Conservation (phyloP, 495 filamentous ascomycete genomes). For the Penicillium silybi region DNA sequence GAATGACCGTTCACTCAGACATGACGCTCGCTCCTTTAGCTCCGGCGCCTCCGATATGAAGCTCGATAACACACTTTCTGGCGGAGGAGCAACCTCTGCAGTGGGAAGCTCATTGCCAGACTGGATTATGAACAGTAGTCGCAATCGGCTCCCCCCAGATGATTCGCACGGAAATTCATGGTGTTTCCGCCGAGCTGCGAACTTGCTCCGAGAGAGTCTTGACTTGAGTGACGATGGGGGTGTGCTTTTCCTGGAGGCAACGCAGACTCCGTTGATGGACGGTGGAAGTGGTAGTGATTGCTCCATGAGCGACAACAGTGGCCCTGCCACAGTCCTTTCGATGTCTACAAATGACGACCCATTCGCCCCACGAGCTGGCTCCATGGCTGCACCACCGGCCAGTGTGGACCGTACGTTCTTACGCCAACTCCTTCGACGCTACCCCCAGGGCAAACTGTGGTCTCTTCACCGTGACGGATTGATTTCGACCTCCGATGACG, state of each 20-base stretch:
- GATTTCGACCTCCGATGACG: slow-evolving; percentile 41
- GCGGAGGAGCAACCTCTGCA: slow-evolving; percentile 13
- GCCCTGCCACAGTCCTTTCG: slow-evolving; percentile 34
- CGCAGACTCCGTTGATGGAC: slow-evolving; percentile 26
- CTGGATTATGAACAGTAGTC: slow-evolving; percentile 33
- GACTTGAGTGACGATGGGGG: slow-evolving; percentile 49
- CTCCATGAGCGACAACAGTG: slow-evolving; percentile 20
- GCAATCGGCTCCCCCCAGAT: slow-evolving; percentile 32
- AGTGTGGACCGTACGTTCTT: slow-evolving; percentile 43
- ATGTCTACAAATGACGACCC: slow-evolving; percentile 39
- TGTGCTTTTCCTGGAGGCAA: slow-evolving; percentile 51
- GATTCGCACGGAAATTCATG: slow-evolving; percentile 39
- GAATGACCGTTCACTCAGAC: slow-evolving; percentile 21
- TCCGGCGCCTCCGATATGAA: slow-evolving; percentile 28
- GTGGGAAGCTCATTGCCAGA: slow-evolving; percentile 34
- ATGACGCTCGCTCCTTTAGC: slow-evolving; percentile 27
- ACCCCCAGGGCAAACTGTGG: slow-evolving; percentile 63
- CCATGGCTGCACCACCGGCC: slow-evolving; percentile 29
- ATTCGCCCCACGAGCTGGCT: slow-evolving; percentile 34
- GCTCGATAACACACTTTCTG: slow-evolving; percentile 7
- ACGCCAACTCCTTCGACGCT: slow-evolving; percentile 50
- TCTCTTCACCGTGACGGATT: slow-evolving; percentile 54
- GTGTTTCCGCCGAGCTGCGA: slow-evolving; percentile 53
- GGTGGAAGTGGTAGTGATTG: slow-evolving; percentile 33
- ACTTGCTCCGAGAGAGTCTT: slow-evolving; percentile 54